Percentiles rank a stretch among this genome's conserved stretches.
These are phyloP conservation scores for Russula olivacea DNA, from an alignment of 768 basidiomycete species.

Conservation along the genomic window DNA sequence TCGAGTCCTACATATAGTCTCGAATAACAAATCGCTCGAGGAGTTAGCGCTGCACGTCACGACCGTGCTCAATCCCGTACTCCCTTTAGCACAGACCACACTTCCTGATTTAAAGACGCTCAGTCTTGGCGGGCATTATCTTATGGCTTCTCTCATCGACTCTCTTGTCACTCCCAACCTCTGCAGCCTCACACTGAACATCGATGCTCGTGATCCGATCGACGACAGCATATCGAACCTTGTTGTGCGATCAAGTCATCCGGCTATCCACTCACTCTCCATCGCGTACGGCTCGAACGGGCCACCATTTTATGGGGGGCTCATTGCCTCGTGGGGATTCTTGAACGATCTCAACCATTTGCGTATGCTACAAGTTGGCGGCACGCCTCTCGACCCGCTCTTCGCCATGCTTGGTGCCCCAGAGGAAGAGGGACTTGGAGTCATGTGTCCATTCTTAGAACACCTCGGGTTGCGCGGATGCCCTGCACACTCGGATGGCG, in stretches of 20 bases:
- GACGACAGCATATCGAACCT: slow-evolving; percentile 65
- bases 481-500: slow-evolving; percentile 57
- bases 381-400: slow-evolving; percentile 60
- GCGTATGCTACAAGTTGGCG: slow-evolving; percentile 55
- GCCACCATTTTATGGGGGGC: slow-evolving; percentile 47
- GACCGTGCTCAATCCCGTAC: slow-evolving; percentile 53
- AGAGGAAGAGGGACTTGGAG: slow-evolving; percentile 51
- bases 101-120: slow-evolving; percentile 51
- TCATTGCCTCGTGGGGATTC: slow-evolving; percentile 63
- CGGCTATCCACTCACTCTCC: slow-evolving; percentile 52
- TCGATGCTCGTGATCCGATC: slow-evolving; percentile 69
- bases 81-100: slow-evolving; percentile 51
- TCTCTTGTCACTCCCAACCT: slow-evolving; percentile 53
- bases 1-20: slow-evolving; percentile 59
- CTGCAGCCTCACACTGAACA: slow-evolving; percentile 56
- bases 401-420: slow-evolving; percentile 51
- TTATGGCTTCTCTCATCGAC: slow-evolving; percentile 56
- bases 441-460: slow-evolving; percentile 60
- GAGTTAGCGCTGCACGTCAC: slow-evolving; percentile 56
- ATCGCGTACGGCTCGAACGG: slow-evolving; percentile 49
- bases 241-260: slow-evolving; percentile 52
- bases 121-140: slow-evolving; percentile 60
- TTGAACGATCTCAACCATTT: slow-evolving; percentile 54
- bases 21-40: slow-evolving; percentile 51
- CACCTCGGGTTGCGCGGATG: slow-evolving; percentile 58